A percentile compares a stretch with the other conserved stretches of the same genome.
Evolutionary conservation across 495 filamentous ascomycete genomes (phyloP).

Genomic region (Lepidopterella palustris): DNA sequence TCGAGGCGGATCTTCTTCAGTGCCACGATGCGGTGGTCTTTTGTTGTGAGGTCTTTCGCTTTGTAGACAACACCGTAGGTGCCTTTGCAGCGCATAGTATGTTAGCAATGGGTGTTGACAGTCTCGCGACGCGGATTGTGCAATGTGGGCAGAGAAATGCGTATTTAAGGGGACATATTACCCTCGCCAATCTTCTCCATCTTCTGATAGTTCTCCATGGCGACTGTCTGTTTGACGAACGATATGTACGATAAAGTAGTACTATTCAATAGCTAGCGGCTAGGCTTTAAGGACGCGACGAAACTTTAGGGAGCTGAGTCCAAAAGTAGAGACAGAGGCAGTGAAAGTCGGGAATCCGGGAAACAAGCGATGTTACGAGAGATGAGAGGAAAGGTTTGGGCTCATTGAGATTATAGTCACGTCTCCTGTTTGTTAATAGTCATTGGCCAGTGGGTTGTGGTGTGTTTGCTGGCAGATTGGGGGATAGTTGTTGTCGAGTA

Average conservation of each 20-base stretch:
- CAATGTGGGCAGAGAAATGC: background rate
- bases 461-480: background rate
- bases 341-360: background rate
- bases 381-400: background rate
- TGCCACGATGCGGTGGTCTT: constrained; percentile 75
- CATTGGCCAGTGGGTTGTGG: background rate
- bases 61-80: constrained; percentile 73
- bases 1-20: constrained; percentile 99
- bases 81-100: constrained; percentile 22
- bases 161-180: constrained; percentile 33
- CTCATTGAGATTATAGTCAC: background rate
- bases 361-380: background rate
- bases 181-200: constrained; percentile 99
- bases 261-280: background rate
- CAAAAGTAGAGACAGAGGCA: background rate
- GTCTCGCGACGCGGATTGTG: background rate
- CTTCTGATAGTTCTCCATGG: constrained; percentile 99
- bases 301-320: background rate
- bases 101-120: background rate
- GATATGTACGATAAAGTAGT: background rate
- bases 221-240: background rate
- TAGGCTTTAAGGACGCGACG: background rate
- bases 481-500: constrained; percentile 18
- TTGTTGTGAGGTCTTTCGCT: constrained; percentile 90
- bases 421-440: background rate